Conservation (phyloP, 2,329 filamentous ascomycete genomes). For the Dryadomyces quercivorus region DNA sequence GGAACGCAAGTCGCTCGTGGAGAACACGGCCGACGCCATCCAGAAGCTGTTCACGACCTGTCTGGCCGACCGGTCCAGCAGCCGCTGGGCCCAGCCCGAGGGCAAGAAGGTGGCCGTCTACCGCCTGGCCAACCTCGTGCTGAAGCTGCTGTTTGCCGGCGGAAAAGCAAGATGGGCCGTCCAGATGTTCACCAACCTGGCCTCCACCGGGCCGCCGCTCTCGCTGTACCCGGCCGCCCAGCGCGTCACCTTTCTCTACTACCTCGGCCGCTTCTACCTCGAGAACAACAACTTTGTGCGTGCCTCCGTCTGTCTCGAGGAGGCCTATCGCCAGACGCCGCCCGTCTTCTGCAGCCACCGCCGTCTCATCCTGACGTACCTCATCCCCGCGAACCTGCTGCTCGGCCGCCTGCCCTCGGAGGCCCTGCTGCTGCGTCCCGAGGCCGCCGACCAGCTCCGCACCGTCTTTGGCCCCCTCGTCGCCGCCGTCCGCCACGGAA, state of each 20-base stretch:
- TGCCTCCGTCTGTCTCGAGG: conserved; percentile 61
- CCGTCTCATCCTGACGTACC: conserved; percentile 67
- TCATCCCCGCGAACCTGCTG: conserved; percentile 72
- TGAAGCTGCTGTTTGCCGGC: conserved; percentile 78
- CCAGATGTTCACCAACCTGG: conserved; percentile 83
- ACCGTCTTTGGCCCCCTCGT: conserved; percentile 64
- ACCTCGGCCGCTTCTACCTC: conserved; percentile 82
- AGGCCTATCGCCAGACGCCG: conserved; percentile 63
- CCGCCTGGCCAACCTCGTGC: conserved; percentile 78
- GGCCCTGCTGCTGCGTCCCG: conserved; percentile 54
- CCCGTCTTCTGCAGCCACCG: conserved; percentile 57
- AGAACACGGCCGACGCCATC: conserved; percentile 78
- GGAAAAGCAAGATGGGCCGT: conserved; percentile 72
- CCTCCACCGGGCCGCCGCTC: conserved; percentile 69
- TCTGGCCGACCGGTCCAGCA: conserved; percentile 64
- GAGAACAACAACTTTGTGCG: conserved; percentile 72
- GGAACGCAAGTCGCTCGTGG: conserved; percentile 66
- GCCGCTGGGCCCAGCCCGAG: conserved; percentile 55
- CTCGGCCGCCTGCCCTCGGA: conserved; percentile 70
- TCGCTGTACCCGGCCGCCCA: conserved; percentile 74
- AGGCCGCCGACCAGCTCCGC: conserved; percentile 49
- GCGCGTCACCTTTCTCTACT: conserved; percentile 87
- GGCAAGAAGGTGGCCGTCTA: conserved; percentile 85
- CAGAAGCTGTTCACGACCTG: conserved; percentile 87
- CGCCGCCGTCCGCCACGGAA: conserved; percentile 56